phyloP scores from a whole-genome alignment of 2,329 filamentous ascomycete species.

The Fusarium lyarnte region DNA sequence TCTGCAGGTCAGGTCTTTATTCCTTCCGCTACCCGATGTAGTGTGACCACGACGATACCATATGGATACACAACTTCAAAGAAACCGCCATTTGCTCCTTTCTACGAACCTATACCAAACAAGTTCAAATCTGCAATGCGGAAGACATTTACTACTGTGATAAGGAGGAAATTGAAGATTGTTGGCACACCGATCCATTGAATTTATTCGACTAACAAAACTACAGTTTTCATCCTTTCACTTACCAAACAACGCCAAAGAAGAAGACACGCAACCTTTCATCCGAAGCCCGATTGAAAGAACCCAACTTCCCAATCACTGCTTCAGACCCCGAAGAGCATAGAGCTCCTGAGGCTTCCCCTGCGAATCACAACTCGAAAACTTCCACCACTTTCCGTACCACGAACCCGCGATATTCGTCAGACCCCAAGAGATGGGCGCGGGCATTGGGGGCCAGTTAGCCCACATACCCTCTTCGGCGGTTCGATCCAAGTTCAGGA shows the following conservation, averaged over 20 bases:
- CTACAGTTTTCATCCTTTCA: background rate
- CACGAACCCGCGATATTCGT: constrained; percentile 66
- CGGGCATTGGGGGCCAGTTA: constrained; percentile 72
- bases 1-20: background rate
- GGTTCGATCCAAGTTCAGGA: constrained; percentile 69
- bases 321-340: constrained; percentile 50
- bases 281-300: background rate
- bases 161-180: background rate
- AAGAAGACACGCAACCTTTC: background rate
- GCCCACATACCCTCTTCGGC: constrained; percentile 68
- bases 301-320: background rate
- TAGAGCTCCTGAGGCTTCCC: constrained; percentile 65
- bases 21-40: background rate
- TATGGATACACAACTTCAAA: background rate
- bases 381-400: constrained; percentile 70
- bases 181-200: background rate
- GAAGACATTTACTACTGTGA: background rate
- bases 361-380: constrained; percentile 67
- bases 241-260: constrained; percentile 1
- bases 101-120: background rate
- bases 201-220: background rate
- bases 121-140: too few relatives aligned
- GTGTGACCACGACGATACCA: background rate
- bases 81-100: background rate
- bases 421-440: constrained; percentile 67